Evolutionary conservation across 176 grass and related monocot species (phyloP).

Genomic region (Triticum monococcum): DNA sequence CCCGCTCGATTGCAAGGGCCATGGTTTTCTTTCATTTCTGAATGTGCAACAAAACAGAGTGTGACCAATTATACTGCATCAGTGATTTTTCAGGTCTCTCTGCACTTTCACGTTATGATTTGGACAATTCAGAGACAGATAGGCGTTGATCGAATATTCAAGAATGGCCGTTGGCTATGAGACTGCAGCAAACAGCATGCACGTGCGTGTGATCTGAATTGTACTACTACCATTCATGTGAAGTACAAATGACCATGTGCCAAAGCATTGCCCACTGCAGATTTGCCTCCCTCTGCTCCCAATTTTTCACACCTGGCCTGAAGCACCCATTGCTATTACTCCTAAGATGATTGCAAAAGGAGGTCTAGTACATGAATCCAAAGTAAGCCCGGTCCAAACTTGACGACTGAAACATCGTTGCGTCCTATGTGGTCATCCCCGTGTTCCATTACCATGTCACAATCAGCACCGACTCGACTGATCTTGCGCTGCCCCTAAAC

Average conservation of each 20-base stretch:
- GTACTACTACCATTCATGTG: too few relatives aligned
- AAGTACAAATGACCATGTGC: too few relatives aligned
- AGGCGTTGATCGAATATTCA: background rate
- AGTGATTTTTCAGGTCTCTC: background rate
- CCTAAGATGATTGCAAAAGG: background rate
- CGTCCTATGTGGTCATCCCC: too few relatives aligned
- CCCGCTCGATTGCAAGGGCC: background rate
- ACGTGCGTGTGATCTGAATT: background rate
- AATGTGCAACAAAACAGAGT: background rate
- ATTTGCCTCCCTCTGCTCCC: too few relatives aligned
- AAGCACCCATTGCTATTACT: background rate
- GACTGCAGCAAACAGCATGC: background rate
- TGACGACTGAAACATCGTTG: too few relatives aligned
- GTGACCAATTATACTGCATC: background rate
- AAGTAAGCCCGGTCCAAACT: background rate
- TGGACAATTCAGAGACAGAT: background rate
- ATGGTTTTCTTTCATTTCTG: background rate
- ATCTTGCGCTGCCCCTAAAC: too few relatives aligned
- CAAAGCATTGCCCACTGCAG: too few relatives aligned
- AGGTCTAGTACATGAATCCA: background rate
- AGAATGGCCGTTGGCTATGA: background rate
- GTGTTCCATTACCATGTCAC: too few relatives aligned
- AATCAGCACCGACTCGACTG: too few relatives aligned
- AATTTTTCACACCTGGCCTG: too few relatives aligned
- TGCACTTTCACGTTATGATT: background rate